Base-by-base conservation (phyloP, 2,329 filamentous ascomycete genomes). In the Botrytis byssoidea region DNA sequence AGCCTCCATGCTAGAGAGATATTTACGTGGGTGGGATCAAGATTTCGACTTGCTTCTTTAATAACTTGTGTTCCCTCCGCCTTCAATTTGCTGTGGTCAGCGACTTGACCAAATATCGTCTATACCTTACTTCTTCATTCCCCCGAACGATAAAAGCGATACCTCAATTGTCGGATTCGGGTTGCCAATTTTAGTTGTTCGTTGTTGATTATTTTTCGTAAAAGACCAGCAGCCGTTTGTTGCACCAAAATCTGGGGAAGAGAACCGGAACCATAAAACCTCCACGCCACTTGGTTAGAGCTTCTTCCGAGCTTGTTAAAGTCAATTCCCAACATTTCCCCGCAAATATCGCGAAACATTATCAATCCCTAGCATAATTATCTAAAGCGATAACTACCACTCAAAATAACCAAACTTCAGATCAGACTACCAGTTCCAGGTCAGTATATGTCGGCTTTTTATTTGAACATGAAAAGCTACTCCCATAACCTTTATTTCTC, bases 191-290 rank as follows among this genome's bases (percentile, higher is more conserved):
- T 5, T n/a, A 29, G n/a, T 29, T 55, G 25, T 51, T n/a, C 25
- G 22, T 51, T 51, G 29, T 51, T 51, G 46, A 14, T 48, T 55
- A 0, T 29, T 51, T 29, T 29, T 67, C 44, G 48, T 22, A 51
- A 25, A 25, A 37, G 29, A 48, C n/a, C n/a, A 22, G 29, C 16
- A 51, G 22, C 8, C 46, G 65, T 29, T 55, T 57, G 48, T 57
- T 55, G 25, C 48, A 57, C 66, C 25, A 32, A 57, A 57, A 57
- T 14, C 66, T 22, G 66, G 66, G 48, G 66, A 57, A 68, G 29
- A 25, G 60, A 51, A 51, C 2, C 48, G 48, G 25, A 51, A 22
- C 61, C 25, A 44, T 18, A 68, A 29, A 18, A 29, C 51, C 14
- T 68, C 16, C 40, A 40, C 35, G 25, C 32, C 48, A n/a, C 44